Evolutionary conservation across 2,329 filamentous ascomycete species (phyloP).

Genomic region (Sarocladium kiliense): DNA sequence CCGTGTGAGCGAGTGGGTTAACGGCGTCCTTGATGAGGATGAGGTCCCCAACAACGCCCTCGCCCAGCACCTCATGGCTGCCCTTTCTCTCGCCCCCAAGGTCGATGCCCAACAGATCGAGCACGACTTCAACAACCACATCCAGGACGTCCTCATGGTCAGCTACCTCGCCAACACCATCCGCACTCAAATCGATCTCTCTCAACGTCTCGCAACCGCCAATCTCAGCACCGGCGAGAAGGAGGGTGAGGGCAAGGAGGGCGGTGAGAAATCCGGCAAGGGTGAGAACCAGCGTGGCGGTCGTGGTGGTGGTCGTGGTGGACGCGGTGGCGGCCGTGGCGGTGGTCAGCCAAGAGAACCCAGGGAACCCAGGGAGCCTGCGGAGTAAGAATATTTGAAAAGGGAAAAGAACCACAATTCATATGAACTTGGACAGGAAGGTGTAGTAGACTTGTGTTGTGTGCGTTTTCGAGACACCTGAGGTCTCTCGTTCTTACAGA

Average conservation of each 20-base stretch:
- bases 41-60: constrained; percentile 83
- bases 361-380: constrained; percentile 36
- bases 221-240: constrained; percentile 50
- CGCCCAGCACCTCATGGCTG: constrained; percentile 92
- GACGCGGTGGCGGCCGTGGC: constrained; percentile 45
- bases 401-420: neutral
- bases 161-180: constrained; percentile 98
- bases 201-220: constrained; percentile 86
- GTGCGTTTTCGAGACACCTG: neutral
- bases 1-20: constrained; percentile 86
- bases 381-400: constrained; percentile 24
- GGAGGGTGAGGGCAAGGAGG: constrained; percentile 44
- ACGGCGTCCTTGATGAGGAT: constrained; percentile 90
- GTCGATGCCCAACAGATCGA: constrained; percentile 88
- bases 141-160: constrained; percentile 97
- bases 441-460: neutral
- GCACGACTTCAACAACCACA: constrained; percentile 99
- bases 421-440: constrained; percentile 12
- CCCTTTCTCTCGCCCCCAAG: constrained; percentile 89
- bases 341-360: constrained; percentile 48
- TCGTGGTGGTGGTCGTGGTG: constrained; percentile 40
- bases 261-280: constrained; percentile 28
- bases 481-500: neutral
- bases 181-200: constrained; percentile 96
- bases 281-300: constrained; percentile 37